Base-by-base conservation (phyloP, 306 rosid species). In the Ormosia emarginata region DNA sequence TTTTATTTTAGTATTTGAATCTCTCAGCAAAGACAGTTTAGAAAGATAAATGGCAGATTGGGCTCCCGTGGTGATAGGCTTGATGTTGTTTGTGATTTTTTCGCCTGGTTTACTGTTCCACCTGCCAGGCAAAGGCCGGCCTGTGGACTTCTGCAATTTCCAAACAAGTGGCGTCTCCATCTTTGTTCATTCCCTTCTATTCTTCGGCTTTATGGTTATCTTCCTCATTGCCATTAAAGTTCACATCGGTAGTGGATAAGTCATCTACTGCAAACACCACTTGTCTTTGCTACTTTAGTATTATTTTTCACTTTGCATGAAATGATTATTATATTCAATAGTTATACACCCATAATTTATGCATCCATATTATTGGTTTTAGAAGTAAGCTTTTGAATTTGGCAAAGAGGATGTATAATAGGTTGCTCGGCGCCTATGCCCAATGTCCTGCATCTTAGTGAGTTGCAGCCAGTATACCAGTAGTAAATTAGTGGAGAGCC, bases 221-320 rank as follows among this genome's bases (percentile, higher is more conserved):
- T 94, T 94, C 74, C 81, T 94, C 82, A 90, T 92, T 86, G 98
- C 97, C 17, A 90, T 92, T 78, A 84, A 91, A 0, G 92, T 94
- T 82, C 92, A 90, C 53, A 90, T 89, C 68, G 71, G 75, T 55
- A 82, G 89, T 17, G 91, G 92, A 74, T 86, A 33, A 40, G 6
- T 44, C 11, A 12, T 49, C 43, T 58, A 46, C 43, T 18, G 1
- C 8, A 81, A 4, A 49, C 24, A 8, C 55, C 73, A 47, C 40
- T 32, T 10, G 3, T 17, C 41, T 33, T 8, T 52, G 0, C 6
- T 55, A 0, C 13, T 36, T 79, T 6, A 17, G 10, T 53, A 33
- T 9, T 67, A 65, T 6, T 29, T 69, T 68, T n/a, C 34, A 8
- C 61, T 57, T 33, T 43, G 47, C 56, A 30, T 57, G 24, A 24